These are phyloP conservation scores for Sarcomyxa edulis DNA, from an alignment of 768 basidiomycete species.

Conservation along the genomic window DNA sequence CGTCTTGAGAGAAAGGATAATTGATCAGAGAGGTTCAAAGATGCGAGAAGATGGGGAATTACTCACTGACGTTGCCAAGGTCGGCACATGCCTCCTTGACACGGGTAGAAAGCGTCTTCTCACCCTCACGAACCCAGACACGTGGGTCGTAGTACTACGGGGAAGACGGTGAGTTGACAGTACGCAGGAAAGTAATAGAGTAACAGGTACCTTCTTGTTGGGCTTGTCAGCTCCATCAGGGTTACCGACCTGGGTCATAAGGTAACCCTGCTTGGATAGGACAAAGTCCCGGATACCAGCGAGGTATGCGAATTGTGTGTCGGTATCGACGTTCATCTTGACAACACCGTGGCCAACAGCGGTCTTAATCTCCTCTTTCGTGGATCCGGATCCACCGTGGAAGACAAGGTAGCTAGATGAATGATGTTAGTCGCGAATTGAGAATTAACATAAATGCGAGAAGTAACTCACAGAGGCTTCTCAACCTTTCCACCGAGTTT, in stretches of 20 bases:
- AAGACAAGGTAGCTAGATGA: slow-evolving; percentile 86
- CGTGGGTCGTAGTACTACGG: slow-evolving; percentile 86
- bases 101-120: slow-evolving; percentile 84
- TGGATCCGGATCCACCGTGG: slow-evolving; percentile 99
- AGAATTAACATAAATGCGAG: not conserved
- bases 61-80: slow-evolving; percentile 56
- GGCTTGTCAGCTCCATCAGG: slow-evolving; percentile 96
- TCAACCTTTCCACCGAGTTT: slow-evolving; percentile 58
- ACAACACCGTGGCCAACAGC: slow-evolving; percentile 91
- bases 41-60: not conserved
- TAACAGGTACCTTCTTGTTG: slow-evolving; percentile 86
- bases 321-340: slow-evolving; percentile 99
- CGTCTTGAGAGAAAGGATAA: too few species aligned
- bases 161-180: slow-evolving; percentile 6
- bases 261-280: slow-evolving; percentile 79
- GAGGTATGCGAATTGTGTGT: slow-evolving; percentile 91
- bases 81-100: slow-evolving; percentile 94
- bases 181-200: not conserved
- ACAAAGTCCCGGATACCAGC: slow-evolving; percentile 88
- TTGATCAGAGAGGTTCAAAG: too few species aligned
- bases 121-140: slow-evolving; percentile 98
- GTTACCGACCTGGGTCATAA: slow-evolving; percentile 91
- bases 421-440: slow-evolving; percentile 5
- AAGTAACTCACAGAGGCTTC: slow-evolving; percentile 72
- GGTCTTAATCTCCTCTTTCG: slow-evolving; percentile 90